These are phyloP conservation scores for Nicotiana noctiflora DNA, from an alignment of 257 asterid species.

Conservation along the genomic window DNA sequence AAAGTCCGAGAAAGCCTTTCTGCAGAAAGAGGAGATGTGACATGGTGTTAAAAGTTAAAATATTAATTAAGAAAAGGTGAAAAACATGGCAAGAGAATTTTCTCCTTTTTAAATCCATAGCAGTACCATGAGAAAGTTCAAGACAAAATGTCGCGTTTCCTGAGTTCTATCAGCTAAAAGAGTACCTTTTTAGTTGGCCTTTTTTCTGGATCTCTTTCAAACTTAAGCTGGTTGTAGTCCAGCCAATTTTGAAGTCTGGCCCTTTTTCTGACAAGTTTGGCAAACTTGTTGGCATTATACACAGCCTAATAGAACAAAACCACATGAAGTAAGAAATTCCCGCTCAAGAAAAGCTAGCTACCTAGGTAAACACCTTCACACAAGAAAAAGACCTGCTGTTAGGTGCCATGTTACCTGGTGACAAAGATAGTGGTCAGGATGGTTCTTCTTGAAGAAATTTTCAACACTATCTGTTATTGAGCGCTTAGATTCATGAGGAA, in stretches of 20 bases:
- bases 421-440: conserved; percentile 81
- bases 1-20: conserved; percentile 84
- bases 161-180: background rate
- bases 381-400: background rate
- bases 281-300: conserved; percentile 80
- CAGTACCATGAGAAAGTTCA: background rate
- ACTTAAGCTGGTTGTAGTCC: conserved; percentile 86
- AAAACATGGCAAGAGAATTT: background rate
- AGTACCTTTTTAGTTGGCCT: conserved; percentile 79
- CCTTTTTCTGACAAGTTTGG: conserved; percentile 60
- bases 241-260: conserved; percentile 86
- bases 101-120: background rate
- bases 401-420: conserved; percentile 65
- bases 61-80: background rate
- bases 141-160: background rate
- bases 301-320: conserved; percentile 49
- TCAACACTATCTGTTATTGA: conserved; percentile 68
- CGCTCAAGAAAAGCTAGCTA: background rate
- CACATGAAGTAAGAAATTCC: conserved; percentile 11
- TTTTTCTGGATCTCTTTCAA: conserved; percentile 75
- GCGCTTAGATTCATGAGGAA: conserved; percentile 69
- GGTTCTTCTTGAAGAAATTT: conserved; percentile 67
- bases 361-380: background rate
- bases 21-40: conserved; percentile 23
- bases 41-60: background rate